Base-by-base conservation (phyloP, 2,329 filamentous ascomycete species). In the Fusarium pseudocircinatum region DNA sequence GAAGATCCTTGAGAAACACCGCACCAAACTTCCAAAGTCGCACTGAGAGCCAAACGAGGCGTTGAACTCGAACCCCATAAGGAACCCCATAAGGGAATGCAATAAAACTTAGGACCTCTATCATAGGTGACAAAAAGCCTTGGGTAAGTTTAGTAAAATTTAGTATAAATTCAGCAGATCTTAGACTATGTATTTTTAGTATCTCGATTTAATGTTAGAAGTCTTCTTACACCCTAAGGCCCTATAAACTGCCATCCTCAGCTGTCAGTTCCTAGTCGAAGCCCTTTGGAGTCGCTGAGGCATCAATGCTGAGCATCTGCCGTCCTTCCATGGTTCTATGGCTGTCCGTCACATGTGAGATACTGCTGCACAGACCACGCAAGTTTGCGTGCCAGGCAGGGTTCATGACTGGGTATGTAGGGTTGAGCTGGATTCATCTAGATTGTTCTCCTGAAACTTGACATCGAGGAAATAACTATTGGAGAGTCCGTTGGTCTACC, bases 271-370 rank as follows among this genome's bases (percentile, higher is more conserved):
- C 43, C 56, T 43, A 37, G 60, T 64, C 63, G 20, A 54, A 57
- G 37, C 49, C 37, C 20, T 49, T 40, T 49, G 32, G 54, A 49
- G 24, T 49, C 36, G 24, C 53, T 69, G 58, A 42, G 56, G 65
- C 68, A 60, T 67, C 40, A 58, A 58, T 47, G 40, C 46, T 37
- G 53, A 60, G 56, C 56, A 63, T 60, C 52, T 64, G 53, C 56
- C 60, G 56, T 60, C 36, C 22, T 63, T 67, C 54, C 56, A 72
- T 62, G 49, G 50, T 72, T 74, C 63, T 47, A 73, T 60, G 67
- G 57, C 53, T 24, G 59, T 54, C 71, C 53, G 59, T 72, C 71
- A 74, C 71, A 73, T 73, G 66, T 69, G 63, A 74, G 63, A 70
- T 73, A 39, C 56, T 68, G 60, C 60, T 72, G 43, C 69, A 72